These are phyloP conservation scores for Tetragonia tetragonoides DNA, from an alignment of 148 eudicot species.

Conservation along the genomic window DNA sequence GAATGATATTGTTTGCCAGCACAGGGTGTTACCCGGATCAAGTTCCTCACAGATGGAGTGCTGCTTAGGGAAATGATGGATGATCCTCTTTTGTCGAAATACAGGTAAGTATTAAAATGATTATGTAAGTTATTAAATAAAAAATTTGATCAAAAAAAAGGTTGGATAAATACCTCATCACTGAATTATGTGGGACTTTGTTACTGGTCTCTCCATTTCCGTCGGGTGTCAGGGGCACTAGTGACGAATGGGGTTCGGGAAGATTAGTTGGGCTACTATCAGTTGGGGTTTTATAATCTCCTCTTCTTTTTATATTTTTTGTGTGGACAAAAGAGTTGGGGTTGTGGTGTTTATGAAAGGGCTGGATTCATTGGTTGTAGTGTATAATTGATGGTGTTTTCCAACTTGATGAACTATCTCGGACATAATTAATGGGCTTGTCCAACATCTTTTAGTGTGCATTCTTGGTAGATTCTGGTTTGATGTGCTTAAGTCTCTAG, in stretches of 20 bases:
- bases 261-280: background rate
- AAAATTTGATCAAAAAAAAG: too few species aligned
- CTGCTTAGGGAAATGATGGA: constrained; percentile 98
- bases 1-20: constrained; percentile 40
- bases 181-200: background rate
- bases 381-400: too few species aligned
- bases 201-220: background rate
- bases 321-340: too few species aligned
- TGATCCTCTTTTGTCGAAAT: constrained; percentile 89
- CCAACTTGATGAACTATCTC: too few species aligned
- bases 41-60: constrained; percentile 96
- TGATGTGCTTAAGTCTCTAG: background rate
- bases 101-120: constrained; percentile 45
- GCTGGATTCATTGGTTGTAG: too few species aligned
- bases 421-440: too few species aligned
- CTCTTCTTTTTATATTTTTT: too few species aligned
- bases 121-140: background rate
- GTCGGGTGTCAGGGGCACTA: background rate
- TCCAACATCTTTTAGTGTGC: background rate
- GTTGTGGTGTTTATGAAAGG: too few species aligned
- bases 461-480: background rate
- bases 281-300: too few species aligned
- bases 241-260: background rate
- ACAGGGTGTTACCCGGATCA: constrained; percentile 83
- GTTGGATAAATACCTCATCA: background rate